Conservation (phyloP, 2,329 filamentous ascomycete species). For the Aspergillus tanneri region DNA sequence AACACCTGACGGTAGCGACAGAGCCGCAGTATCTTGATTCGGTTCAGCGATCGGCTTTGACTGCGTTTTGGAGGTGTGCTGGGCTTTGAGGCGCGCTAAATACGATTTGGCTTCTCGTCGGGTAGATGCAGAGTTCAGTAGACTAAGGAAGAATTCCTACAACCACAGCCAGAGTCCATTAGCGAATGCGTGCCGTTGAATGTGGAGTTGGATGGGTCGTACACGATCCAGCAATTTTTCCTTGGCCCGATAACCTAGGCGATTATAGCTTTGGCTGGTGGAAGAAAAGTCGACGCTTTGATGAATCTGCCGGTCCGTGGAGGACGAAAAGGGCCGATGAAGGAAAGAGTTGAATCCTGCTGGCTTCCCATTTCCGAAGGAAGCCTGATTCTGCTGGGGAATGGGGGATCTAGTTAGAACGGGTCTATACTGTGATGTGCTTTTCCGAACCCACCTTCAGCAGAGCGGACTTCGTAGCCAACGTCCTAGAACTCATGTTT, state of each 20-base stretch:
- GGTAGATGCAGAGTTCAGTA: slow-evolving; percentile 84
- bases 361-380: slow-evolving; percentile 14
- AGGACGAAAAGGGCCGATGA: slow-evolving; percentile 20
- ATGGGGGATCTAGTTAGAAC: background rate
- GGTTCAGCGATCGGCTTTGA: slow-evolving; percentile 33
- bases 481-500: slow-evolving; percentile 39
- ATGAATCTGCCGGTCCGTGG: slow-evolving; percentile 20
- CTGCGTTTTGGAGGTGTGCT: slow-evolving; percentile 36
- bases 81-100: slow-evolving; percentile 74
- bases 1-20: slow-evolving; percentile 47
- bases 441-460: slow-evolving; percentile 27
- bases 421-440: background rate
- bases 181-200: background rate
- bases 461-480: slow-evolving; percentile 31
- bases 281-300: slow-evolving; percentile 35
- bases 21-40: slow-evolving; percentile 16
- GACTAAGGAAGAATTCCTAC: slow-evolving; percentile 80
- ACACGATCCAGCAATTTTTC: slow-evolving; percentile 48
- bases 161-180: background rate
- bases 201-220: slow-evolving; percentile 6
- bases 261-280: slow-evolving; percentile 27
- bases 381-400: slow-evolving; percentile 21
- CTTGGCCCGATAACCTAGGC: slow-evolving; percentile 41
- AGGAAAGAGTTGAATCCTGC: background rate
- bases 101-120: slow-evolving; percentile 92